A percentile compares a stretch with the other conserved stretches of the same genome.
phyloP scores from a whole-genome alignment of 495 filamentous ascomycete genomes.

The Aspergillus cristatus region DNA sequence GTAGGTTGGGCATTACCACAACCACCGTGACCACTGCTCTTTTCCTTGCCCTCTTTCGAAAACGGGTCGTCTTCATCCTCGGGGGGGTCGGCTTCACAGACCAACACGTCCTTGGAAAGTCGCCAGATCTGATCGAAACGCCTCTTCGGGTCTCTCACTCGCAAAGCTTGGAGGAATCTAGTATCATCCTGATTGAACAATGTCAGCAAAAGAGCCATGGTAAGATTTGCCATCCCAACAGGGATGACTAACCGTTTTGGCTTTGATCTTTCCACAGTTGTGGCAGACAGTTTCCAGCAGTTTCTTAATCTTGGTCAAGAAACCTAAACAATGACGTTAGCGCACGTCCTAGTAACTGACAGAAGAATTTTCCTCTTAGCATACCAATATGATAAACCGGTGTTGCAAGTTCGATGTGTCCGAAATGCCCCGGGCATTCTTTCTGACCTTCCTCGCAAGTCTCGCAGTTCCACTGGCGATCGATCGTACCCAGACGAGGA shows the following conservation, averaged over 20 bases:
- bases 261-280: constrained; percentile 91
- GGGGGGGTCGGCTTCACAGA: constrained; percentile 65
- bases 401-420: constrained; percentile 90
- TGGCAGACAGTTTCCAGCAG: constrained; percentile 95
- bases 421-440: constrained; percentile 95
- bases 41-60: constrained; percentile 35
- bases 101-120: constrained; percentile 74
- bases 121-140: constrained; percentile 87
- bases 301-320: constrained; percentile 97
- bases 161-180: constrained; percentile 70
- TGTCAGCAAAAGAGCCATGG: constrained; percentile 55
- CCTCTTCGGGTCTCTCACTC: constrained; percentile 78
- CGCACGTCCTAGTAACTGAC: neutral
- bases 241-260: constrained; percentile 85
- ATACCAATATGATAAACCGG: constrained; percentile 82
- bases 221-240: constrained; percentile 42
- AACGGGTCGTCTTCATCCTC: constrained; percentile 56
- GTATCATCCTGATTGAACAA: constrained; percentile 64
- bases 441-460: constrained; percentile 92
- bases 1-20: constrained; percentile 87
- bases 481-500: constrained; percentile 87
- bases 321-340: constrained; percentile 49
- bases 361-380: constrained; percentile 13
- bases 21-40: constrained; percentile 61
- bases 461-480: constrained; percentile 84